Conservation (phyloP, 2,329 filamentous ascomycete species). For the Pleochaeta shiraiana region DNA sequence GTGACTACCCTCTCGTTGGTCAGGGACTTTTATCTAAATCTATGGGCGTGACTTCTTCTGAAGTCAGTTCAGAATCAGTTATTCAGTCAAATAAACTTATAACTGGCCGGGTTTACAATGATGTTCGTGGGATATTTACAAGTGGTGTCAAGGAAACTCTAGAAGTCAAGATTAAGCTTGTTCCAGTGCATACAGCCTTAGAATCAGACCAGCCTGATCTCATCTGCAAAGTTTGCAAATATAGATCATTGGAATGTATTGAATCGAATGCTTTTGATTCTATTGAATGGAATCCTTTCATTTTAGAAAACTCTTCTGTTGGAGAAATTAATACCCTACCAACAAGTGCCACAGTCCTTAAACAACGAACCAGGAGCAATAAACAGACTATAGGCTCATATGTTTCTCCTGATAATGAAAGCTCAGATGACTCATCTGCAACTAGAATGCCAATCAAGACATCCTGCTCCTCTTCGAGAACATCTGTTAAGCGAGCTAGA, state of each 20-base stretch:
- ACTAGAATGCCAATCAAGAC: constrained; percentile 10
- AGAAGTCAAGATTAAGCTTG: constrained; percentile 78
- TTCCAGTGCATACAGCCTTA: constrained; percentile 39
- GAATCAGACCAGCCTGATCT: not conserved
- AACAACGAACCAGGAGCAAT: not conserved
- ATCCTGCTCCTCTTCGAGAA: constrained; percentile 15
- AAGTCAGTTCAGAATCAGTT: constrained; percentile 18
- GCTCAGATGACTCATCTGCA: constrained; percentile 6
- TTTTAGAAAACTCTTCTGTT: constrained; percentile 28
- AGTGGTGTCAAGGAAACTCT: constrained; percentile 71
- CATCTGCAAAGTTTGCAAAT: constrained; percentile 18
- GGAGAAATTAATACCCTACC: constrained; percentile 24
- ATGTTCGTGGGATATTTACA: constrained; percentile 62
- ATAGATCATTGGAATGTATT: not conserved
- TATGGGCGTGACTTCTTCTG: constrained; percentile 32
- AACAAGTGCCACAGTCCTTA: not conserved
- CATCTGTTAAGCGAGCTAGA: constrained; percentile 14
- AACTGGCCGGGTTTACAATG: constrained; percentile 77
- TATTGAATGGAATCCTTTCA: constrained; percentile 56
- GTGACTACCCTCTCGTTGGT: constrained; percentile 77
- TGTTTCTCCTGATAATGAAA: constrained; percentile 8
- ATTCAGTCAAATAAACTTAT: constrained; percentile 48
- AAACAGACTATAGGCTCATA: not conserved
- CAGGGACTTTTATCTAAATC: constrained; percentile 88
- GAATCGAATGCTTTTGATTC: constrained; percentile 35